phyloP scores from a whole-genome alignment of 352 stramenopile genomes.

The Globisporangium nagaii region DNA sequence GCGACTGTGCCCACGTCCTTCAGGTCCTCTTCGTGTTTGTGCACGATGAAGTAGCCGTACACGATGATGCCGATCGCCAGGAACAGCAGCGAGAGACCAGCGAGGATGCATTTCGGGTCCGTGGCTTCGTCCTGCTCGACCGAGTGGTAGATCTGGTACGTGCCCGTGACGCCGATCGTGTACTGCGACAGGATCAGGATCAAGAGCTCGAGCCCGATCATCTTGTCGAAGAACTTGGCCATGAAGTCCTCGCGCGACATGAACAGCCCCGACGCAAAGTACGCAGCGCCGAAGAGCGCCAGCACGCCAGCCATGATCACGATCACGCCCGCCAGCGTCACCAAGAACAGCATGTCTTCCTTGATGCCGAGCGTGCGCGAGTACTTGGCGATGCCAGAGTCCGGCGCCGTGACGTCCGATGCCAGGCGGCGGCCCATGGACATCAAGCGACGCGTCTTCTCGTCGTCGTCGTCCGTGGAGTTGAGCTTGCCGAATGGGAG shows the following conservation, averaged over 20 bases:
- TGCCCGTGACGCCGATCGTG: conserved; percentile 76
- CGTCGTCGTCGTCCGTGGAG: conserved; percentile 15
- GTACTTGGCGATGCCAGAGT: conserved; percentile 68
- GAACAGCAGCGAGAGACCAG: conserved; percentile 50
- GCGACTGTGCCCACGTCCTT: conserved; percentile 67
- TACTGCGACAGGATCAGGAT: conserved; percentile 81
- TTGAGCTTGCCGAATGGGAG: conserved; percentile 64
- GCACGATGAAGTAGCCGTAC: conserved; percentile 70
- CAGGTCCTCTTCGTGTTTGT: conserved; percentile 69
- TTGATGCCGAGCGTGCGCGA: conserved; percentile 61
- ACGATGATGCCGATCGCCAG: conserved; percentile 71
- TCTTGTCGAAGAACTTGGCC: conserved; percentile 80
- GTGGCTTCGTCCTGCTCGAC: conserved; percentile 41
- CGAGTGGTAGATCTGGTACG: conserved; percentile 84
- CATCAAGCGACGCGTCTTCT: conserved; percentile 3
- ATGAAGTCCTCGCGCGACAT: conserved; percentile 72
- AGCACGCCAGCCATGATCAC: conserved; percentile 68
- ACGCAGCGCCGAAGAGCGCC: conserved; percentile 54
- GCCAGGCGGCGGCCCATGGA: background rate
- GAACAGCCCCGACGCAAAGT: conserved; percentile 45
- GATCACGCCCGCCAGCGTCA: conserved; percentile 70
- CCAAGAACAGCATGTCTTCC: conserved; percentile 79
- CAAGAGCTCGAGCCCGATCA: conserved; percentile 72
- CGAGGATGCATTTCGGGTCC: conserved; percentile 63
- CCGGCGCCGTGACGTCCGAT: conserved; percentile 15